These are phyloP conservation scores for Aurifilum marmelostoma DNA, from an alignment of 2,329 filamentous ascomycete species.

Conservation along the genomic window DNA sequence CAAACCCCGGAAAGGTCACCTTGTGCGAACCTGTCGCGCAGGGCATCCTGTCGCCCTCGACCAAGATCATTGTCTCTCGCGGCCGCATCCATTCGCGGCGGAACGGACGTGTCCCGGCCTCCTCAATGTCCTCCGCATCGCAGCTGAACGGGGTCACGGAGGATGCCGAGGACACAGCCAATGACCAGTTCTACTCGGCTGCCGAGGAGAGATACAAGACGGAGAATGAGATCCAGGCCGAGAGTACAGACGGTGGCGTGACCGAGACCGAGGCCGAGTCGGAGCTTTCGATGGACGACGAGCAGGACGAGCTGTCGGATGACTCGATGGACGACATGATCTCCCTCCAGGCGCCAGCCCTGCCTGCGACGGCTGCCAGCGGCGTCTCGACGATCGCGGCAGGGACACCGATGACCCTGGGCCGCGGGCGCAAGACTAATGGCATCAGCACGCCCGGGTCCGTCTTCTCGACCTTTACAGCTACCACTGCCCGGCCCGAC, in stretches of 20 bases:
- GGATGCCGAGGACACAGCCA: constrained; percentile 79
- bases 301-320: constrained; percentile 79
- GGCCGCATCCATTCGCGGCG: constrained; percentile 64
- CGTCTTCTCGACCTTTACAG: constrained; percentile 85
- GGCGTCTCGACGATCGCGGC: constrained; percentile 78
- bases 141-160: constrained; percentile 62
- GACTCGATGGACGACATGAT: constrained; percentile 95
- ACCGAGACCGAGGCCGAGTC: constrained; percentile 60
- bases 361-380: constrained; percentile 78
- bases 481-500: constrained; percentile 77
- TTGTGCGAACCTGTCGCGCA: constrained; percentile 96
- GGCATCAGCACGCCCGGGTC: constrained; percentile 83
- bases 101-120: constrained; percentile 50
- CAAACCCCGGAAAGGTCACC: constrained; percentile 83
- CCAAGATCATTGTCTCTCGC: constrained; percentile 80
- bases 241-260: constrained; percentile 57
- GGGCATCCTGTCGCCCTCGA: constrained; percentile 74
- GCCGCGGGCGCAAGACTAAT: constrained; percentile 66
- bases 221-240: constrained; percentile 60
- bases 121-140: constrained; percentile 51
- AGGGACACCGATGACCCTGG: constrained; percentile 77
- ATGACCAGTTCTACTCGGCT: constrained; percentile 91
- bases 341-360: constrained; percentile 76
- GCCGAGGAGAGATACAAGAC: constrained; percentile 75
- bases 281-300: constrained; percentile 68